phyloP scores from a whole-genome alignment of 1,284 basidiomycete genomes.

The Melampsora americana region DNA sequence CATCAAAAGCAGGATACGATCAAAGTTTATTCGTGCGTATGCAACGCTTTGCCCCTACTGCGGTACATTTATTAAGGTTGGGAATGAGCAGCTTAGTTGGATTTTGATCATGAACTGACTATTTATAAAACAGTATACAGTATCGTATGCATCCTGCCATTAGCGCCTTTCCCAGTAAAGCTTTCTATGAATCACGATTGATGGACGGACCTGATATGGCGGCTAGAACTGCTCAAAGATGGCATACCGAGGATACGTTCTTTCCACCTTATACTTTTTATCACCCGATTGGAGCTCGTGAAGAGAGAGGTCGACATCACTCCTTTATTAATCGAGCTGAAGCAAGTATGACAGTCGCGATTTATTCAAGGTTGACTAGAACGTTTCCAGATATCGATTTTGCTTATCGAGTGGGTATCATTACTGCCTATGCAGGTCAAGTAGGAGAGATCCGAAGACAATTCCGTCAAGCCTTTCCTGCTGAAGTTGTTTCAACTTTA shows the following conservation, averaged over 20 bases:
- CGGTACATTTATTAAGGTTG: constrained; percentile 85
- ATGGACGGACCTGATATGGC: constrained; percentile 87
- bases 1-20: constrained; percentile 75
- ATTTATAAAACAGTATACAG: constrained; percentile 68
- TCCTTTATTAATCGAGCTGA: constrained; percentile 79
- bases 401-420: constrained; percentile 77
- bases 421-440: constrained; percentile 85
- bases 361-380: constrained; percentile 70
- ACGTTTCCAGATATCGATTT: constrained; percentile 63
- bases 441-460: constrained; percentile 69
- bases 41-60: constrained; percentile 70
- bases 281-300: constrained; percentile 62
- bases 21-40: constrained; percentile 90
- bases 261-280: constrained; percentile 89
- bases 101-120: constrained; percentile 12
- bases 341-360: constrained; percentile 69
- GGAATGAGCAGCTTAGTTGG: constrained; percentile 43
- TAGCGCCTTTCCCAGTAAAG: constrained; percentile 77
- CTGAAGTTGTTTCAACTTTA: constrained; percentile 68
- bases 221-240: constrained; percentile 72
- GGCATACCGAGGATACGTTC: constrained; percentile 70
- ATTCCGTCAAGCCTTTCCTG: constrained; percentile 72
- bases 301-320: constrained; percentile 58
- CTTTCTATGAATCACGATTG: constrained; percentile 82
- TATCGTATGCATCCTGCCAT: constrained; percentile 99